Percentiles rank a stretch among this genome's conserved stretches.
Evolutionary conservation across 2,329 filamentous ascomycete species (phyloP).

Genomic region (Dothideomycetes sp.): DNA sequence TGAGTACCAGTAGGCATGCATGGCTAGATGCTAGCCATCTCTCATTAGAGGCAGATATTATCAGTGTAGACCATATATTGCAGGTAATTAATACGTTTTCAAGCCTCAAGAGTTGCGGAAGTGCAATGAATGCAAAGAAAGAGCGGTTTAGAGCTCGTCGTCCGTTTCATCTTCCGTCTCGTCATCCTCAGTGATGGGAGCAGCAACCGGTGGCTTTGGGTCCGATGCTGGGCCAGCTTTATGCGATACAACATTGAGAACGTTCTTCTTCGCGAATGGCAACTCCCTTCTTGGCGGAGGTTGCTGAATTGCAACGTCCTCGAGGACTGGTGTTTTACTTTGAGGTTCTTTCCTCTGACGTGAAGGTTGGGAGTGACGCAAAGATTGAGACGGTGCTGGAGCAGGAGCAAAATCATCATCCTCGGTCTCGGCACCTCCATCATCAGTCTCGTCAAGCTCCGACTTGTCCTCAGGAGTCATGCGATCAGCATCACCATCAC

Average conservation of each 20-base stretch:
- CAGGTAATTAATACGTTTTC: too few species aligned
- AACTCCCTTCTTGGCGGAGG: slow-evolving; percentile 29
- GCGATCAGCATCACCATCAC: slow-evolving; percentile 14
- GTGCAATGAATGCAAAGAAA: too few species aligned
- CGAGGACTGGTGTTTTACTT: background rate
- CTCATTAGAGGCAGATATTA: too few species aligned
- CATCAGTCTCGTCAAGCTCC: slow-evolving; percentile 11
- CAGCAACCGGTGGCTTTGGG: background rate
- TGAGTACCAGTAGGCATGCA: background rate
- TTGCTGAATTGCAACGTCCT: slow-evolving; percentile 13
- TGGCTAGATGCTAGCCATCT: too few species aligned
- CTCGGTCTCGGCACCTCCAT: slow-evolving; percentile 13
- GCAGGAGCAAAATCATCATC: slow-evolving; percentile 11
- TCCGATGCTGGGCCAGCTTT: background rate
- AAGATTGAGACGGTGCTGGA: slow-evolving; percentile 9
- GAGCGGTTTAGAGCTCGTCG: slow-evolving; percentile 5
- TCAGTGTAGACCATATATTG: too few species aligned
- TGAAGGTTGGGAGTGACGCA: background rate
- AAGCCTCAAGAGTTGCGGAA: too few species aligned
- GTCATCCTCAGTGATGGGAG: slow-evolving; percentile 15
- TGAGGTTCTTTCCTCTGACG: background rate
- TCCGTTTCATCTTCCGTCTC: slow-evolving; percentile 21
- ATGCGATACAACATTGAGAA: background rate
- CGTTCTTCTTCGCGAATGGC: slow-evolving; percentile 29
- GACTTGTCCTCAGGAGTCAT: slow-evolving; percentile 14